Conservation (phyloP, 1,284 basidiomycete genomes). For the Ustilago nuda region DNA sequence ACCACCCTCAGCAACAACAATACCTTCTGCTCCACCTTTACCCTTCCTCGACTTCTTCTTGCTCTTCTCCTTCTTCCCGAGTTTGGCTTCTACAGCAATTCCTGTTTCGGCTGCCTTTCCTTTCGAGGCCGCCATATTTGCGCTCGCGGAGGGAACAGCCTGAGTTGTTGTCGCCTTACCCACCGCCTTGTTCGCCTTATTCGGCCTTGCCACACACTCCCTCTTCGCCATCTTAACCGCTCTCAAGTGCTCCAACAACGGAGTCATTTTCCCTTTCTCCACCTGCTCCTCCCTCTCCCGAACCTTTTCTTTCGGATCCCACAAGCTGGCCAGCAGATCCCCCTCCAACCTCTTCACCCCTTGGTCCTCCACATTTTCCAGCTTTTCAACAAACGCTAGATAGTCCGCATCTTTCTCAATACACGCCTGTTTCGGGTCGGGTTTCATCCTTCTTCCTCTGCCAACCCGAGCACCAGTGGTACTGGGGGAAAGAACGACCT, state of each 20-base stretch:
- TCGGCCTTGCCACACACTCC: slow-evolving; percentile 36
- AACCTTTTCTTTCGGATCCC: slow-evolving; percentile 23
- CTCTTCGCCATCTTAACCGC: slow-evolving; percentile 39
- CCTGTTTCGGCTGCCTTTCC: background rate
- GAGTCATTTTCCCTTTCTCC: slow-evolving; percentile 44
- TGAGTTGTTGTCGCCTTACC: background rate
- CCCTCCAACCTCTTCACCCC: slow-evolving; percentile 49
- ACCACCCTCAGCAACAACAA: background rate
- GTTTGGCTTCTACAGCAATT: slow-evolving; percentile 5
- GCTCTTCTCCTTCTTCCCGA: slow-evolving; percentile 12
- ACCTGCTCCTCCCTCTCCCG: slow-evolving; percentile 22
- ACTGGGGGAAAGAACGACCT: slow-evolving; percentile 72
- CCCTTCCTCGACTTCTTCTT: slow-evolving; percentile 3
- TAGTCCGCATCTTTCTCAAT: slow-evolving; percentile 75
- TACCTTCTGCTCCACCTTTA: slow-evolving; percentile 11
- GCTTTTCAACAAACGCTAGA: slow-evolving; percentile 34
- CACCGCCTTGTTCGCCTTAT: slow-evolving; percentile 22
- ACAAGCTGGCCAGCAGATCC: slow-evolving; percentile 43
- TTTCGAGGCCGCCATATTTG: background rate
- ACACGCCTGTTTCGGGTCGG: slow-evolving; percentile 78
- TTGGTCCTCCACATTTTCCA: slow-evolving; percentile 23
- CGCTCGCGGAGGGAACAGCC: too few relatives aligned
- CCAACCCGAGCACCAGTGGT: background rate
- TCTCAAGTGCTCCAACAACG: slow-evolving; percentile 59
- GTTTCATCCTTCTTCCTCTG: slow-evolving; percentile 75